A percentile compares a stretch with the other conserved stretches of the same genome.
phyloP scores from a whole-genome alignment of 148 eudicot genomes.

The Polygonum aviculare region DNA sequence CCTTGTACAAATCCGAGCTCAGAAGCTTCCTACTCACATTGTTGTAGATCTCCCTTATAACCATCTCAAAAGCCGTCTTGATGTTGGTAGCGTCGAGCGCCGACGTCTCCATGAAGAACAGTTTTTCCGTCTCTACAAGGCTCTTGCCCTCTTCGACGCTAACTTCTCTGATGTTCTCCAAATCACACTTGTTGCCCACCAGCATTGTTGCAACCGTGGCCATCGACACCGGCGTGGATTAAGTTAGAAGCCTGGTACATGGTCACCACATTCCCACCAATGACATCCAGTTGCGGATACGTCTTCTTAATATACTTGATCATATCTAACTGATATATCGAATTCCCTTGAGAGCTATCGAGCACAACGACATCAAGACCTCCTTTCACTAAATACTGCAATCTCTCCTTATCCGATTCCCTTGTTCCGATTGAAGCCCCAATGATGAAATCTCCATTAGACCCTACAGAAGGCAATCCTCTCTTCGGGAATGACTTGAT shows the following conservation, averaged over 20 bases:
- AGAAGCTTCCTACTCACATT: background rate
- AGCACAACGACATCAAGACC: constrained; percentile 73
- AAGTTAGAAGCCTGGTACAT: constrained; percentile 71
- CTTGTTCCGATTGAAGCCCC: constrained; percentile 90
- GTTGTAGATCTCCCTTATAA: background rate
- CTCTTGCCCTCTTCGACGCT: background rate
- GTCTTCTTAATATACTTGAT: constrained; percentile 67
- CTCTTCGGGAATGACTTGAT: constrained; percentile 49
- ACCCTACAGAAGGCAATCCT: constrained; percentile 60
- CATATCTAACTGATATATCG: constrained; percentile 83
- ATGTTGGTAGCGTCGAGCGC: background rate
- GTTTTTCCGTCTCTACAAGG: background rate
- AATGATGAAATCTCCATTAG: constrained; percentile 60
- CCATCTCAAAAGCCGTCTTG: background rate
- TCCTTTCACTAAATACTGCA: constrained; percentile 79
- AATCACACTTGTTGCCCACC: background rate
- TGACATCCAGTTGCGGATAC: constrained; percentile 64
- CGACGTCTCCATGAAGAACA: constrained; percentile 5
- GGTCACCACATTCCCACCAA: constrained; percentile 92
- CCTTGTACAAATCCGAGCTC: background rate
- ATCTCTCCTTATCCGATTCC: constrained; percentile 77
- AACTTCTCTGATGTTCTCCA: background rate
- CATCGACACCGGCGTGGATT: constrained; percentile 92
- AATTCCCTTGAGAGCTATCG: constrained; percentile 95
- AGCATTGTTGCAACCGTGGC: constrained; percentile 12